Evolutionary conservation across 371 early-diverging fungal species (phyloP).

Genomic region (Rhizopus sp.): DNA sequence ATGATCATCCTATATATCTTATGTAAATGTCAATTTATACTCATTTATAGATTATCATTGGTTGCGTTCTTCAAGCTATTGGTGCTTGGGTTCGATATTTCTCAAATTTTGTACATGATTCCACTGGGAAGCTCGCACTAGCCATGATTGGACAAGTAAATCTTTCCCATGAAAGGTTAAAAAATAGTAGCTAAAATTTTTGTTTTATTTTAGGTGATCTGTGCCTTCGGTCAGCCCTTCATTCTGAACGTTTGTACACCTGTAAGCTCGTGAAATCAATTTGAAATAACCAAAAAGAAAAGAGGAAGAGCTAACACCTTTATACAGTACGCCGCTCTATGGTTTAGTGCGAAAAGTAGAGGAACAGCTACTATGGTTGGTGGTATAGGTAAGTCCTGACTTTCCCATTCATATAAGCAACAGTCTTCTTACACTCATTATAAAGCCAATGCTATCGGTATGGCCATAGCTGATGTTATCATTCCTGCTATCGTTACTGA

Average conservation of each 20-base stretch:
- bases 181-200: background rate
- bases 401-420: constrained; percentile 1
- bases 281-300: background rate
- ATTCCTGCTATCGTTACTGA: constrained; percentile 39
- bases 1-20: constrained; percentile 5
- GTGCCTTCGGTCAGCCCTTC: constrained; percentile 51
- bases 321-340: constrained; percentile 45
- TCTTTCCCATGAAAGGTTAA: background rate
- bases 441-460: constrained; percentile 49
- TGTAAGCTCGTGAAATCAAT: constrained; percentile 23
- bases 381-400: constrained; percentile 34
- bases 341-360: constrained; percentile 46
- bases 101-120: constrained; percentile 32
- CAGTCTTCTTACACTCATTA: background rate
- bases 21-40: background rate
- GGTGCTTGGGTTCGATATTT: constrained; percentile 50
- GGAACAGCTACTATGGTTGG: constrained; percentile 42
- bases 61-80: constrained; percentile 36
- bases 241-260: constrained; percentile 48
- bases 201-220: constrained; percentile 27
- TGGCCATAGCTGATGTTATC: constrained; percentile 46
- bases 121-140: constrained; percentile 32
- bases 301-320: background rate
- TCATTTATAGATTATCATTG: constrained; percentile 35
- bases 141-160: constrained; percentile 47